Evolutionary conservation across 2,329 filamentous ascomycete species (phyloP).

Genomic region (Sporothrix phasma): DNA sequence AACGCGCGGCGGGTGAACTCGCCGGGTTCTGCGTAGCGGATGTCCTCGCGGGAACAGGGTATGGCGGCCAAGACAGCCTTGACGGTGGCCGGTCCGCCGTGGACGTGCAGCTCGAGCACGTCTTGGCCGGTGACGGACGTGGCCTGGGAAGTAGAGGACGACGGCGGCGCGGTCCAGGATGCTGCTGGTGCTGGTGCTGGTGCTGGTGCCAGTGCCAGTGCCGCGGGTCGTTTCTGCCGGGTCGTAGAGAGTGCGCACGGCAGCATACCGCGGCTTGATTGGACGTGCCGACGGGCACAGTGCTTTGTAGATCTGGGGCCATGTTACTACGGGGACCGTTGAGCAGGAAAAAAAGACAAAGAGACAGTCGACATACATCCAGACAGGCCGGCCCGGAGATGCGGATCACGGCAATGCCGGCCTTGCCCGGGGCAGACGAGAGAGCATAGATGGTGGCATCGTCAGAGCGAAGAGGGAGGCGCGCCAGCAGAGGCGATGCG

Average conservation of each 20-base stretch:
- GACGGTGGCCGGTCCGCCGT: slow-evolving; percentile 81
- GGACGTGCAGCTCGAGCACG: slow-evolving; percentile 85
- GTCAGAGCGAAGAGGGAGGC: neutral
- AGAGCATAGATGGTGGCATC: slow-evolving; percentile 79
- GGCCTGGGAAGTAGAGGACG: slow-evolving; percentile 71
- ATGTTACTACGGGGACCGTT: neutral
- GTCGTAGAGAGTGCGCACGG: slow-evolving; percentile 64
- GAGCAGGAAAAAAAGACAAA: neutral
- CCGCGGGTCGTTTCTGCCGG: slow-evolving; percentile 22
- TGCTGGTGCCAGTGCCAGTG: slow-evolving; percentile 41
- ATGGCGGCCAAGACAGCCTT: slow-evolving; percentile 77
- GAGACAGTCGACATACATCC: slow-evolving; percentile 38
- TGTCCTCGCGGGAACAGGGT: slow-evolving; percentile 31
- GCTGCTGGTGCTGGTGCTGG: slow-evolving; percentile 25
- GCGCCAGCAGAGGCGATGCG: neutral
- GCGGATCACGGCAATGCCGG: slow-evolving; percentile 83
- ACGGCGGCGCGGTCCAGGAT: slow-evolving; percentile 71
- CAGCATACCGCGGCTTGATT: slow-evolving; percentile 48
- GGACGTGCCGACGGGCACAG: slow-evolving; percentile 39
- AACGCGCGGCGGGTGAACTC: slow-evolving; percentile 94
- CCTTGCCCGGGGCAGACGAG: slow-evolving; percentile 74
- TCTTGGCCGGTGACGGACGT: slow-evolving; percentile 87
- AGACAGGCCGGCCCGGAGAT: slow-evolving; percentile 71
- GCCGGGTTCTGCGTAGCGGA: slow-evolving; percentile 86
- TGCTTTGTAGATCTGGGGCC: slow-evolving; percentile 37